These are phyloP conservation scores for Iberis amara DNA, from an alignment of 441 rosid genomes.

Conservation along the genomic window DNA sequence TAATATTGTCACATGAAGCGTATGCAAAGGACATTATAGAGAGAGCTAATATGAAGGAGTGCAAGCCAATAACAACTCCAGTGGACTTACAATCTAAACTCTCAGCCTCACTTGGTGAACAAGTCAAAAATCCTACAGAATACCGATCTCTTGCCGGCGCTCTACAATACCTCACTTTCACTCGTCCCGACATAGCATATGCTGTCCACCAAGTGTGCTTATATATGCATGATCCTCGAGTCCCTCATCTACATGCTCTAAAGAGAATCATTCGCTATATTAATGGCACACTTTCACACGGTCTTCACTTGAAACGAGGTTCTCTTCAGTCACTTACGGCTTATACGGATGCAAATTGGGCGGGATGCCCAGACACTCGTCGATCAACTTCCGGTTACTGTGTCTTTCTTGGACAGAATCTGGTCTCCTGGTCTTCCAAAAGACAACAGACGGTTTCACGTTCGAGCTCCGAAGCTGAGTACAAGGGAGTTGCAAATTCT, in stretches of 20 bases:
- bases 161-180: not conserved
- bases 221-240: not conserved
- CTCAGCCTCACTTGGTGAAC: accelerated
- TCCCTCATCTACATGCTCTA: not conserved
- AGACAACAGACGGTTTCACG: not conserved
- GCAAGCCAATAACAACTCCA: not conserved
- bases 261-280: not conserved
- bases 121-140: not conserved
- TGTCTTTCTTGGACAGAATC: not conserved
- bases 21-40: no score
- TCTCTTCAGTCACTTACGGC: not conserved
- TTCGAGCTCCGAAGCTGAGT: not conserved
- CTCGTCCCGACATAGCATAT: not conserved
- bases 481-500: not conserved
- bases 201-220: not conserved
- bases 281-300: not conserved
- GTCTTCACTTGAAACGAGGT: not conserved
- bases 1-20: no score
- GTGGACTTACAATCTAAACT: not conserved
- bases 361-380: not conserved
- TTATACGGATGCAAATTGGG: not conserved
- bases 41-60: not conserved
- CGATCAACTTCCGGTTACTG: not conserved
- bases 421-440: not conserved
- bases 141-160: not conserved